Evolutionary conservation across 2,329 filamentous ascomycete genomes (phyloP).

Genomic region (Monosporascus sp.): DNA sequence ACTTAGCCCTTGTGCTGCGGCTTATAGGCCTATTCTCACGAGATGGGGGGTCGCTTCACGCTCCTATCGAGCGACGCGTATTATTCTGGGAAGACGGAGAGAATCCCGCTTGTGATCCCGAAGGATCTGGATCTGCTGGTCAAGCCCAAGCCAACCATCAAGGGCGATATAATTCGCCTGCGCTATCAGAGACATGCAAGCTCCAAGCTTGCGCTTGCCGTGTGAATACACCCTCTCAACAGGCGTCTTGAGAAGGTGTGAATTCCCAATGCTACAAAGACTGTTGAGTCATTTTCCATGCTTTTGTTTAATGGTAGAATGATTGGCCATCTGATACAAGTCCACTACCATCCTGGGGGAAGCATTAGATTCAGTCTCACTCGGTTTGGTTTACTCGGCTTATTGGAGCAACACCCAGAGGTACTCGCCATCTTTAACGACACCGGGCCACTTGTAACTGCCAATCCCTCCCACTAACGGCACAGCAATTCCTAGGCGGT

Average conservation of each 20-base stretch:
- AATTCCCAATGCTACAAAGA: no score
- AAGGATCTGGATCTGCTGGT: constrained; percentile 27
- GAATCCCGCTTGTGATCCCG: constrained; percentile 24
- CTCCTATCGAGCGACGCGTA: constrained; percentile 21
- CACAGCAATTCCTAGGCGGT: no score
- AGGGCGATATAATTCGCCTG: constrained; percentile 26
- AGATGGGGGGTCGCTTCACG: constrained; percentile 28
- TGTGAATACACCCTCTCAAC: constrained; percentile 32
- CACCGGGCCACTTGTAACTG: neutral
- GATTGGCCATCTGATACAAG: neutral
- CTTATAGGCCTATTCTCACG: constrained; percentile 58
- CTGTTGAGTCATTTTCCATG: neutral
- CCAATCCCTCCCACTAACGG: no score
- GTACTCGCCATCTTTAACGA: neutral
- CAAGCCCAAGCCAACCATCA: constrained; percentile 19
- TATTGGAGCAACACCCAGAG: neutral
- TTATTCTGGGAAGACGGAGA: constrained; percentile 31
- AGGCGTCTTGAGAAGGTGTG: no score
- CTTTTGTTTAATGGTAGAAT: neutral
- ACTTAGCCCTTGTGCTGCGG: constrained; percentile 31
- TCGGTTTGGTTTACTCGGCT: neutral
- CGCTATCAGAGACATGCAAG: constrained; percentile 35
- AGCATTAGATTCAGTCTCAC: neutral
- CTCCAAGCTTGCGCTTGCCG: constrained; percentile 30
- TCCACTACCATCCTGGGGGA: neutral